These are phyloP conservation scores for Globisporangium nodosum DNA, from an alignment of 352 stramenopile genomes.

Conservation along the genomic window DNA sequence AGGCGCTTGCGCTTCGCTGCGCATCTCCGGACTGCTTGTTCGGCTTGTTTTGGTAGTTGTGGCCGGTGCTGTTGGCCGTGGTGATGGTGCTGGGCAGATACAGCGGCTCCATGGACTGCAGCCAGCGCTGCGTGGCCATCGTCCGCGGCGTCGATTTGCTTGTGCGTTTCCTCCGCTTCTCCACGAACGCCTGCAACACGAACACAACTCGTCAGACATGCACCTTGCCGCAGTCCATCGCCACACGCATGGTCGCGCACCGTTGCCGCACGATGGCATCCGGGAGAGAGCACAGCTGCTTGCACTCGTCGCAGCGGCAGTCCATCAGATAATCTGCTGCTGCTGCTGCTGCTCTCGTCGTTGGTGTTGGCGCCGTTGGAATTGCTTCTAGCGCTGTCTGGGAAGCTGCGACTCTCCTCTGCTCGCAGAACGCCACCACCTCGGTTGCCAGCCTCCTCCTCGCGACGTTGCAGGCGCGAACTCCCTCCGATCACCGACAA, in stretches of 20 bases:
- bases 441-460: not conserved
- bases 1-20: not conserved
- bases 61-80: not conserved
- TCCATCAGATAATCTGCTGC: not conserved
- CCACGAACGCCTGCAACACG: slow-evolving; percentile 46
- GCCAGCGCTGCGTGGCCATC: slow-evolving; percentile 58
- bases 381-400: not conserved
- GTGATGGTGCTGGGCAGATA: not conserved
- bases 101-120: slow-evolving; percentile 36
- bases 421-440: too few relatives aligned
- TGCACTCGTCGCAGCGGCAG: slow-evolving; percentile 10
- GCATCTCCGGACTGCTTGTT: not conserved
- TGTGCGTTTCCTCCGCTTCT: slow-evolving; percentile 48
- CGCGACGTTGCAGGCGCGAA: not conserved
- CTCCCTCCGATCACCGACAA: slow-evolving; percentile 22
- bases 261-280: slow-evolving; percentile 43
- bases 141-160: slow-evolving; percentile 50
- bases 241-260: slow-evolving; percentile 8
- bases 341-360: not conserved
- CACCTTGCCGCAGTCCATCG: too few relatives aligned
- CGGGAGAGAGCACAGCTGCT: slow-evolving; percentile 34
- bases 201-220: not conserved
- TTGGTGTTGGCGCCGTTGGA: not conserved
- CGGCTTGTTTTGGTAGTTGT: not conserved
- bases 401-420: not conserved